Conservation (phyloP, 1,139 yeast genomes). For the Saccharomyces pastorianus region DNA sequence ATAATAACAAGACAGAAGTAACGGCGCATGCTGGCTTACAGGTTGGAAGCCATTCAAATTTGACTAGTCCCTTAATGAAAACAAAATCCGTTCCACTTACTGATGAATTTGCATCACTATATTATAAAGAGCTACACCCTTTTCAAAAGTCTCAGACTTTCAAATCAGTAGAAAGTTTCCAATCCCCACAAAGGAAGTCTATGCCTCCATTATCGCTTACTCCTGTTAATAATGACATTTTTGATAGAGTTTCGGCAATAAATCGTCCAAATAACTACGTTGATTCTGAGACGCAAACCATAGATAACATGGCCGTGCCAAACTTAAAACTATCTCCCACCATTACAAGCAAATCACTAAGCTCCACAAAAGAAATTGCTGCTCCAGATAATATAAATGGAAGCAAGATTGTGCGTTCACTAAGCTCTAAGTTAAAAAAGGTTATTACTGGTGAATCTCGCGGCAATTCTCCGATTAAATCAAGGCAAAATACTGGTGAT, state of each 20-base stretch:
- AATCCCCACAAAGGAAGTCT: neutral
- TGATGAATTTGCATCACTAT: neutral
- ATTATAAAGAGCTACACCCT: neutral
- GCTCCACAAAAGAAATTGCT: neutral
- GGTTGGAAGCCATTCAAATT: neutral
- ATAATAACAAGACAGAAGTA: neutral
- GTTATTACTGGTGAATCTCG: conserved; percentile 16
- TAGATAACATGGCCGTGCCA: conserved; percentile 6
- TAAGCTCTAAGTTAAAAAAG: conserved; percentile 15
- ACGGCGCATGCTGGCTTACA: neutral
- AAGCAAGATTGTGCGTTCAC: conserved; percentile 12
- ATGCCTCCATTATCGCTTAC: neutral
- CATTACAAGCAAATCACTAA: neutral
- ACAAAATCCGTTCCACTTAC: neutral
- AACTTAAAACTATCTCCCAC: neutral
- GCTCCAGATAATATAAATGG: conserved; percentile 13
- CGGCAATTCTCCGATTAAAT: conserved; percentile 16
- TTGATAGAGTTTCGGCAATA: neutral
- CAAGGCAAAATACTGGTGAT: conserved; percentile 23
- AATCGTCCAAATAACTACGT: conserved; percentile 12
- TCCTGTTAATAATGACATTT: neutral
- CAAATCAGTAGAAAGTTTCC: neutral
- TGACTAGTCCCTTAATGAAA: neutral
- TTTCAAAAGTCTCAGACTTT: neutral
- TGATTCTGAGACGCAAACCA: conserved; percentile 25